Conservation (phyloP, 2,329 filamentous ascomycete genomes). For the Phialemoniopsis sp. region DNA sequence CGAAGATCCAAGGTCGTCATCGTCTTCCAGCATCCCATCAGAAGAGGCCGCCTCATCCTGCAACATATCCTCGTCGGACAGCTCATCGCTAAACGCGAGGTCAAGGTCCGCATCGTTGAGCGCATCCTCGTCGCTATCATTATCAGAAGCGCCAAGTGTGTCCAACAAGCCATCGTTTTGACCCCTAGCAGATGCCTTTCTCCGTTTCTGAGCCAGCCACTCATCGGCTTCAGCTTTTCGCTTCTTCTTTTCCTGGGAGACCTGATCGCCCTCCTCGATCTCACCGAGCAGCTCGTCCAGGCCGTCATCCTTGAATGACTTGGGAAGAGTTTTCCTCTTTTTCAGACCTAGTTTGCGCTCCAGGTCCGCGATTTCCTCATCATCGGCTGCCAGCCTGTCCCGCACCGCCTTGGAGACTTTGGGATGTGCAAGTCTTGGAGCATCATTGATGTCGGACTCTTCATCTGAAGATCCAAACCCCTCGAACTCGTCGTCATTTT, state of each 20-base stretch:
- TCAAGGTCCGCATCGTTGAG: slow-evolving; percentile 1
- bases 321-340: slow-evolving; percentile 68
- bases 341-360: slow-evolving; percentile 86
- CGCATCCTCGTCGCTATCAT: slow-evolving; percentile 19
- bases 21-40: slow-evolving; percentile 18
- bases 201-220: slow-evolving; percentile 56
- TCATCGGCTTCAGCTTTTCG: slow-evolving; percentile 52
- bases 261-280: slow-evolving; percentile 39
- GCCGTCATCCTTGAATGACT: slow-evolving; percentile 76
- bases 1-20: slow-evolving; percentile 14
- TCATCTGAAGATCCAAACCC: slow-evolving; percentile 10
- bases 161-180: slow-evolving; percentile 19
- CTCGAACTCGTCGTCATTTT: slow-evolving; percentile 12
- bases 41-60: slow-evolving; percentile 10
- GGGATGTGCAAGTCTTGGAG: slow-evolving; percentile 20
- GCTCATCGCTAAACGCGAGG: slow-evolving; percentile 19
- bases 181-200: slow-evolving; percentile 30
- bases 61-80: slow-evolving; percentile 10
- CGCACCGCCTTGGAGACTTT: slow-evolving; percentile 36
- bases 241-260: slow-evolving; percentile 56
- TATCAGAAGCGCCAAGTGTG: slow-evolving; percentile 17
- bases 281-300: slow-evolving; percentile 68
- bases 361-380: slow-evolving; percentile 80
- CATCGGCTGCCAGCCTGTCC: slow-evolving; percentile 70
- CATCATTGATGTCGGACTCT: slow-evolving; percentile 17